Evolutionary conservation across 2,329 filamentous ascomycete species (phyloP).

Genomic region (Byssoonygena ceratinophila): DNA sequence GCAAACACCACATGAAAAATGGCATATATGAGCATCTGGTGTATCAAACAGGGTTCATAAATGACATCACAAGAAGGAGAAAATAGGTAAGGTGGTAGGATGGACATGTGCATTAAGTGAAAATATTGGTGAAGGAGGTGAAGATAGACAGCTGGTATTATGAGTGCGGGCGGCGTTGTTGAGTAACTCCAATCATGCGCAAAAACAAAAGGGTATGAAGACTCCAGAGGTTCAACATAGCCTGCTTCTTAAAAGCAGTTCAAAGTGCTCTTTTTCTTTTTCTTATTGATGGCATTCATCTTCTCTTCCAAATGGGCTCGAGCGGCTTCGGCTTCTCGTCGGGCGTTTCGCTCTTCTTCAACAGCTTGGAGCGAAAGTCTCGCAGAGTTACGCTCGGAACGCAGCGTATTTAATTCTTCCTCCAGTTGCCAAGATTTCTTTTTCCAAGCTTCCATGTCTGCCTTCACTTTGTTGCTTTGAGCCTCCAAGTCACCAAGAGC

Average conservation of each 20-base stretch:
- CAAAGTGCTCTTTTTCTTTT: conserved; percentile 88
- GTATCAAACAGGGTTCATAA: conserved; percentile 15
- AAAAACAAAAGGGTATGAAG: conserved; percentile 11
- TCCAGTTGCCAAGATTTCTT: conserved; percentile 73
- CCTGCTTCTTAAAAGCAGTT: conserved; percentile 73
- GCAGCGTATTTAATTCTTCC: conserved; percentile 45
- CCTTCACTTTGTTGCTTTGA: conserved; percentile 82
- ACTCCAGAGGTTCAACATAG: background rate
- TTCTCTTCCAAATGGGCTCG: conserved; percentile 82
- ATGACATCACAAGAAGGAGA: conserved; percentile 17
- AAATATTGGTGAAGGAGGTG: background rate
- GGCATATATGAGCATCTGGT: conserved; percentile 8
- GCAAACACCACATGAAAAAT: conserved; percentile 8
- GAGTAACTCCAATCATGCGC: background rate
- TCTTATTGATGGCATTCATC: conserved; percentile 84
- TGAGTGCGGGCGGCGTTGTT: background rate
- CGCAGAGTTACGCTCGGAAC: conserved; percentile 49
- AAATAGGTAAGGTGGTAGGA: background rate
- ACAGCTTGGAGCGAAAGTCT: conserved; percentile 70
- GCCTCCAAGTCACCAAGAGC: conserved; percentile 87
- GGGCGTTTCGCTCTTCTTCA: conserved; percentile 90
- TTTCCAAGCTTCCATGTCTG: conserved; percentile 81
- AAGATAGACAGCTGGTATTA: conserved; percentile 1
- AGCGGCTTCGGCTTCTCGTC: conserved; percentile 80
- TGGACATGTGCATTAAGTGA: background rate